Conservation (phyloP, 2,329 filamentous ascomycete genomes). For the Trichocomaceae sp. region DNA sequence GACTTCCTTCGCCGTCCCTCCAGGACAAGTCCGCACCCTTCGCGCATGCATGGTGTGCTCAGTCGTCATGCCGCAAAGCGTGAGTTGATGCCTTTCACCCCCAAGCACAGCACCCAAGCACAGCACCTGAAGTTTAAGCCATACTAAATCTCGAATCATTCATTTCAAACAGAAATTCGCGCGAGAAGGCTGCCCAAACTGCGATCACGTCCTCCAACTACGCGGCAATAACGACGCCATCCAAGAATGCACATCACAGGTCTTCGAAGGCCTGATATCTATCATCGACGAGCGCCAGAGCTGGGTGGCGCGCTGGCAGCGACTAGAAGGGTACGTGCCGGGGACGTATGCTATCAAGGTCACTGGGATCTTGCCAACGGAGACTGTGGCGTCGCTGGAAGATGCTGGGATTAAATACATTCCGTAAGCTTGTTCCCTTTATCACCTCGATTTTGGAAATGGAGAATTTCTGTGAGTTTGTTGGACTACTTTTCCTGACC, state of each 20-base stretch:
- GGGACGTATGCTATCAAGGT: slow-evolving; percentile 96
- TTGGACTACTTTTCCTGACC: not conserved
- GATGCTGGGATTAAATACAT: slow-evolving; percentile 57
- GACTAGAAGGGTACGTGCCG: slow-evolving; percentile 76
- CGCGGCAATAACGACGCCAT: slow-evolving; percentile 71
- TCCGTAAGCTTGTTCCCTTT: slow-evolving; percentile 39
- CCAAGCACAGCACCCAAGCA: slow-evolving; percentile 9
- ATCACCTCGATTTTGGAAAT: not conserved
- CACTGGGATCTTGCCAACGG: slow-evolving; percentile 63
- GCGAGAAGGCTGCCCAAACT: slow-evolving; percentile 88
- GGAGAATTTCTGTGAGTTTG: not conserved
- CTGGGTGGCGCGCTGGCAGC: slow-evolving; percentile 97
- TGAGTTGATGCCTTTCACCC: slow-evolving; percentile 37
- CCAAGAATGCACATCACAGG: slow-evolving; percentile 87
- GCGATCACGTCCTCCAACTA: slow-evolving; percentile 84
- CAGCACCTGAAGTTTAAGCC: not conserved
- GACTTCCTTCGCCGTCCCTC: slow-evolving; percentile 59
- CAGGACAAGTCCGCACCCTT: slow-evolving; percentile 72
- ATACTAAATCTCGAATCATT: slow-evolving; percentile 14
- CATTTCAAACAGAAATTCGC: slow-evolving; percentile 78
- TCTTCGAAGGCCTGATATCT: slow-evolving; percentile 88
- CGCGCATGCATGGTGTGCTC: slow-evolving; percentile 99
- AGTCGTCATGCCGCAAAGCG: slow-evolving; percentile 75
- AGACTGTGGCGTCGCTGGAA: slow-evolving; percentile 51
- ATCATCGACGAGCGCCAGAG: slow-evolving; percentile 74